Evolutionary conservation across 2,329 filamentous ascomycete genomes (phyloP), one percentile per base, ranked within the genome.

Genomic region (Phialophora macrospora): DNA sequence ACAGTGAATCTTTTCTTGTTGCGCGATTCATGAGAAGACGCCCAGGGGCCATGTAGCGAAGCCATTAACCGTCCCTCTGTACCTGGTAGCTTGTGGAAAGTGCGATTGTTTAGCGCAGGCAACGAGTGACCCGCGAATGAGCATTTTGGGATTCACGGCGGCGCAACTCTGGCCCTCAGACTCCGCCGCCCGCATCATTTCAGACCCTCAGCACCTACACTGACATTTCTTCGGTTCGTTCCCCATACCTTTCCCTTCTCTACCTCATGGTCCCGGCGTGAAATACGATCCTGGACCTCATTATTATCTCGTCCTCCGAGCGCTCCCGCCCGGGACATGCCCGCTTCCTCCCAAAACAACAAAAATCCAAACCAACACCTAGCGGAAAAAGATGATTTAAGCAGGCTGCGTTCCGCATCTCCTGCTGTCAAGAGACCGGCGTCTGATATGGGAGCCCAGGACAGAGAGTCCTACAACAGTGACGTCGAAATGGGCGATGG

Each of bases 371-470:
- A 62, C 62, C 65, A 68, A 72, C 73, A 57, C 32, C 68, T 75
- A 28, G 65, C 66, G 58, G 65, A 64, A 68, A 70, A 69, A 68
- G 69, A 72, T 72, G 71, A 73, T 66, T 67, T 68, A 59, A 57
- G 61, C 60, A 63, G 73, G 49, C 71, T 72, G 65, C 66, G 84
- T 63, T 81, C 82, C 32, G 80, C 80, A 17, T 84, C 83, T 55
- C 84, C 84, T 34, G 83, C 84, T 30, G 66, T 75, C 5, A 87
- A 87, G 75, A 79, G 84, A 68, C 80, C 79, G 61, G 83, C 84
- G 49, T 81, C 82, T 38, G 82, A 83, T 67, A 84, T 86, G 83
- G 83, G 85, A 68, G 80, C 75, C 41, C 74, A 74, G 56, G 73
- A 76, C 30, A 63, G 68, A 49, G 72, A 73, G 58, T 63, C 68